Percentiles rank a stretch among this genome's conserved stretches.
Evolutionary conservation across 192 early-diverging fungal genomes (phyloP).

Genomic region (Jimgerdemannia flammicorona): DNA sequence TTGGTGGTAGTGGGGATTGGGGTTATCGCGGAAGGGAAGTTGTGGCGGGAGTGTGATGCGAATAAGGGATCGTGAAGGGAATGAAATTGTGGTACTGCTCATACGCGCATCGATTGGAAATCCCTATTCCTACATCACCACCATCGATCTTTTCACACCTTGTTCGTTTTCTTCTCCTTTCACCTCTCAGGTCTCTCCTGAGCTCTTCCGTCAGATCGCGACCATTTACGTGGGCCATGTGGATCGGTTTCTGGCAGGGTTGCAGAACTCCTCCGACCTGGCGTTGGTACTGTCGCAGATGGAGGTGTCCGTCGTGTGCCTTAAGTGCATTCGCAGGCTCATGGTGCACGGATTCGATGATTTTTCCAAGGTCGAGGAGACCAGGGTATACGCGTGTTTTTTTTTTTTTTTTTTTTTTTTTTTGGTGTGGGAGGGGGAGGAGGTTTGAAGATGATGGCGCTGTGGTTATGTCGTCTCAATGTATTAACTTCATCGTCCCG

Average conservation of each 20-base stretch:
- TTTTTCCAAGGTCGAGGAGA: conserved; percentile 51
- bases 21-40: not conserved
- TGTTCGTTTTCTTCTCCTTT: not conserved
- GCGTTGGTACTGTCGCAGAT: conserved; percentile 37
- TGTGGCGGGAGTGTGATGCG: not conserved
- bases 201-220: conserved; percentile 63
- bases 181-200: conserved; percentile 56
- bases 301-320: conserved; percentile 56
- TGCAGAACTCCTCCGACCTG: conserved; percentile 16
- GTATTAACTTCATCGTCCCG: too few species aligned
- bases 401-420: too few species aligned
- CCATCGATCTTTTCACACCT: not conserved
- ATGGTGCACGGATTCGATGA: conserved; percentile 71
- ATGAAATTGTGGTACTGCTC: conserved; percentile 10
- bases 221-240: conserved; percentile 62
- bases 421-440: not conserved
- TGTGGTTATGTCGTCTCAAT: not conserved
- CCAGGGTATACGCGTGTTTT: conserved; percentile 30
- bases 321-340: conserved; percentile 77
- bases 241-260: conserved; percentile 43
- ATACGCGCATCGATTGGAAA: too few species aligned
- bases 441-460: not conserved
- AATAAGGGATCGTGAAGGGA: not conserved
- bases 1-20: not conserved
- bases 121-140: too few species aligned